Percentiles rank a stretch among this genome's conserved stretches.
These are phyloP conservation scores for Nannochloropsis granulata DNA, from an alignment of 108 stramenopile species.

Conservation along the genomic window DNA sequence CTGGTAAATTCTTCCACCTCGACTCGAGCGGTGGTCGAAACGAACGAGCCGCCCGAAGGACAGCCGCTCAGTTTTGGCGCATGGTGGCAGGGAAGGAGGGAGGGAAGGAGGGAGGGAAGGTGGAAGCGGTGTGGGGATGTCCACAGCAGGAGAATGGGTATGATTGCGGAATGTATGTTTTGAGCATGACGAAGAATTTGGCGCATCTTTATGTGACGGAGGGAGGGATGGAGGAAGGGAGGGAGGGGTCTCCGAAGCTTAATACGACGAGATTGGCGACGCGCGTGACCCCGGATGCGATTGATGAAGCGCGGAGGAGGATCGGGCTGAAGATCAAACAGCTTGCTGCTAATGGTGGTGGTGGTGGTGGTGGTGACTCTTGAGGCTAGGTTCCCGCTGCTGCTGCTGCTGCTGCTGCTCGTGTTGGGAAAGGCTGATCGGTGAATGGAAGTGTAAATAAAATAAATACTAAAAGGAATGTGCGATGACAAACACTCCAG, in stretches of 20 bases:
- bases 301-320: background rate
- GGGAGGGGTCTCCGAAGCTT: background rate
- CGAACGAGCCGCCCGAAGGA: background rate
- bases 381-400: no score
- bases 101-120: background rate
- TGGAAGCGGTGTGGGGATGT: background rate
- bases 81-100: background rate
- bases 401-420: no score
- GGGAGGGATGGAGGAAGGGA: background rate
- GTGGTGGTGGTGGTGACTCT: no score
- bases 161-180: conserved; percentile 31
- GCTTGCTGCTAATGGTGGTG: background rate
- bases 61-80: background rate
- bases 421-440: no score
- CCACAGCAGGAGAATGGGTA: conserved; percentile 30
- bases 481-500: no score
- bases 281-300: background rate
- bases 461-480: no score
- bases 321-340: background rate
- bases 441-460: no score
- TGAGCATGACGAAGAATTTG: conserved; percentile 11
- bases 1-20: conserved; percentile 8
- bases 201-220: background rate
- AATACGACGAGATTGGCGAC: background rate
- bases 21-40: conserved; percentile 15